Base-by-base conservation (phyloP, 306 rosid species). In the Pterocarpus santalinus region DNA sequence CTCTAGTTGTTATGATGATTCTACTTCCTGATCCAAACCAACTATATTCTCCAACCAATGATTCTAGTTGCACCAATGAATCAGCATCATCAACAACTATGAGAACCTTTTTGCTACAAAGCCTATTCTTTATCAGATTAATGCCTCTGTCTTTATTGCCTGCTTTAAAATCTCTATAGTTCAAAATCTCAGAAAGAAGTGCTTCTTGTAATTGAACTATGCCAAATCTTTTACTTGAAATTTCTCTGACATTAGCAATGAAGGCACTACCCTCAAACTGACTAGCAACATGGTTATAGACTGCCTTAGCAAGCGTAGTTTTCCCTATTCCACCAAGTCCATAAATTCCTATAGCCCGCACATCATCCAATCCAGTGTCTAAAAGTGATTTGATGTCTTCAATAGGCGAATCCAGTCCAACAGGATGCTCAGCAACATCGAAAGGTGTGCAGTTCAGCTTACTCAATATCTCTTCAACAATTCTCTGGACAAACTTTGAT, bases 1-100 rank as follows among this genome's bases (percentile, higher is more conserved):
- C 83, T 41, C 83, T 76, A 3, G 82, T 82, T 38, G 81, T 82
- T 47, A 76, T 69, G 52, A 82, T 58, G 5, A 82, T 84, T 74
- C 49, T 61, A 49, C 67, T 74, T 70, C 77, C 73, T 2, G 44
- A 15, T 13, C 77, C 83, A 74, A 84, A 68, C 87, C 81, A 84
- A 28, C 35, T 15, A 0, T 9, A 11, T 16, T 71, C 75, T 15
- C 84, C 87, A 38, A 33, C 63, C 12, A 84, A 74, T 58, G 72
- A 64, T 74, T 80, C 74, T 5, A 84, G 5, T 41, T 84, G 84
- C 11, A 38, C 74, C 13, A 64, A 12, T 2, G 64, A 38, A 12
- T 81, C 75, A 4, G 74, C 80, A 65, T 81, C 84, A 33, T 73
- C 84, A 10, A 81, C 41, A 64, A 81, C 49, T 65, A 81, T 39